Conservation (phyloP, 2,329 filamentous ascomycete species). For the Alternaria incomplexa region DNA sequence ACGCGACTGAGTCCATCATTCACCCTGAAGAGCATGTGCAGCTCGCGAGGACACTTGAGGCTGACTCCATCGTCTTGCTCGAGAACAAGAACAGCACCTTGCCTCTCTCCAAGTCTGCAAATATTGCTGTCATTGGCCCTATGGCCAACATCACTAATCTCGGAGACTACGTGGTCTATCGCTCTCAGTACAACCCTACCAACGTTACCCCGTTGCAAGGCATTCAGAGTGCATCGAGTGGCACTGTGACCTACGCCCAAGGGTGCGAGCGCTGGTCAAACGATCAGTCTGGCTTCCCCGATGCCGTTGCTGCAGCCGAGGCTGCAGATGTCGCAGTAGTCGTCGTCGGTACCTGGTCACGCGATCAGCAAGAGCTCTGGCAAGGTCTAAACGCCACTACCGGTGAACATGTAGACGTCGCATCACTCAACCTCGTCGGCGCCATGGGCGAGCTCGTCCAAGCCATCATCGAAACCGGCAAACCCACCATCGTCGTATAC, state of each 20-base stretch:
- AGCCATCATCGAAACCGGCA: constrained; percentile 70
- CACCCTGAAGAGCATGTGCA: constrained; percentile 65
- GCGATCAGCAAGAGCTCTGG: constrained; percentile 76
- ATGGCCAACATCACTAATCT: constrained; percentile 68
- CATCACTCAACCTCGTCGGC: constrained; percentile 69
- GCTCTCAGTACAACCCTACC: constrained; percentile 61
- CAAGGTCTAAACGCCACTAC: constrained; percentile 74
- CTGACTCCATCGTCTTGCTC: constrained; percentile 73
- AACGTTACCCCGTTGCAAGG: constrained; percentile 75
- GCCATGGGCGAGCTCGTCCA: constrained; percentile 71
- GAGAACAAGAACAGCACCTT: constrained; percentile 72
- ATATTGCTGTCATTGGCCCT: constrained; percentile 74
- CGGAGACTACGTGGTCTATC: constrained; percentile 75
- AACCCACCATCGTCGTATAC: constrained; percentile 71
- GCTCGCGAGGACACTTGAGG: constrained; percentile 69
- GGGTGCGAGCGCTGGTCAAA: constrained; percentile 77
- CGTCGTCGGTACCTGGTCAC: constrained; percentile 76
- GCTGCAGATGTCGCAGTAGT: constrained; percentile 75
- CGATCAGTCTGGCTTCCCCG: constrained; percentile 70
- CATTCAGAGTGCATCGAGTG: constrained; percentile 64
- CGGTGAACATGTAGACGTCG: constrained; percentile 73
- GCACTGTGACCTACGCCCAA: constrained; percentile 69
- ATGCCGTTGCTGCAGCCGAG: constrained; percentile 69
- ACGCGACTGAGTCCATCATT: constrained; percentile 64
- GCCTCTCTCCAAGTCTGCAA: constrained; percentile 70